phyloP scores from a whole-genome alignment of 2,329 filamentous ascomycete genomes.

The Phialocephala sp. region DNA sequence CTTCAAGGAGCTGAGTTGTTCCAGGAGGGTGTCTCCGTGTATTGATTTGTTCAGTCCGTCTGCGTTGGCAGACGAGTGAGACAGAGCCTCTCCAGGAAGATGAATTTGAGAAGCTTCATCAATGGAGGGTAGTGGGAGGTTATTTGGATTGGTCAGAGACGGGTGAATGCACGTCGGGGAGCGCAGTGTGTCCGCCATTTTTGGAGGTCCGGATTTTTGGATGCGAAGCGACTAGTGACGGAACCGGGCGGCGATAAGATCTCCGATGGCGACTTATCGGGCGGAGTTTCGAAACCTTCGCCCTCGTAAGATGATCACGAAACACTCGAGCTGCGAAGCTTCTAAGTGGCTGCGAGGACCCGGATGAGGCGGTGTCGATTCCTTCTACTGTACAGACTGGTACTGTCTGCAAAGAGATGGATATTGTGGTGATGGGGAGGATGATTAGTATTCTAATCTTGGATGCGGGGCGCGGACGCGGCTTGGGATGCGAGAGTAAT shows the following conservation, averaged over 20 bases:
- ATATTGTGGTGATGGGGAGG: neutral
- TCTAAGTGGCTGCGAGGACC: neutral
- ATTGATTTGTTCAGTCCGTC: conserved; percentile 41
- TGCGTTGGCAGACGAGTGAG: conserved; percentile 32
- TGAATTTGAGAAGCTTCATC: conserved; percentile 35
- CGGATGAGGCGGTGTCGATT: neutral
- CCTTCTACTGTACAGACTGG: neutral
- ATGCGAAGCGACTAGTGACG: conserved; percentile 6
- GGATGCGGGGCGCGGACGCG: neutral
- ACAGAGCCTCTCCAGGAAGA: conserved; percentile 20
- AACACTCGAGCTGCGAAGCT: neutral
- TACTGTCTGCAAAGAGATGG: neutral
- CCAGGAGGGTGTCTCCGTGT: conserved; percentile 48
- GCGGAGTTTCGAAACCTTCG: conserved; percentile 1
- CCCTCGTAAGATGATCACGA: neutral
- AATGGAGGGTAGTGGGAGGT: conserved; percentile 34
- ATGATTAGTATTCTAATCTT: neutral
- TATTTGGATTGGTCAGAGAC: conserved; percentile 49
- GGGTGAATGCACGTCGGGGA: conserved; percentile 59
- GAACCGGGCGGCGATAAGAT: conserved; percentile 15
- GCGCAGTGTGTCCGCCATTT: conserved; percentile 47
- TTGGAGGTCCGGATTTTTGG: conserved; percentile 16
- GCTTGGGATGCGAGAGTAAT: neutral
- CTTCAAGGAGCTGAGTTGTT: conserved; percentile 50
- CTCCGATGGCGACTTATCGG: conserved; percentile 13